Evolutionary conservation across 2,329 filamentous ascomycete genomes (phyloP), one percentile per base, ranked within the genome.

Genomic region (Epichloe aotearoae): DNA sequence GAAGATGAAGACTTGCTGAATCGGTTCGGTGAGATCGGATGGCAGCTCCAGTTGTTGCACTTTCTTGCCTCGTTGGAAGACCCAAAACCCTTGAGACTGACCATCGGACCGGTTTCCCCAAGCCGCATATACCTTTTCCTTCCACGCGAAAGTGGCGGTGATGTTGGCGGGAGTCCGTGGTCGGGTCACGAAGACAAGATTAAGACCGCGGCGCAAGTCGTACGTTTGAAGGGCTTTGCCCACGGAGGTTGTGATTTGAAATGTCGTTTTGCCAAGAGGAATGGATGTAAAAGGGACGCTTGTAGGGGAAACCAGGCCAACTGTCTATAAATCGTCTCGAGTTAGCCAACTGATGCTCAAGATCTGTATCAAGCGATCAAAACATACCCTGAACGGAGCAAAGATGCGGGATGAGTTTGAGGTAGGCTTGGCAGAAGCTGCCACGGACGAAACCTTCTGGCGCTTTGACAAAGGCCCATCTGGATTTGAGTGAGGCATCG

Each of bases 221-320:
- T 98, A 98, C 0, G 93, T 98, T 69, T 98, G 93, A 45, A 98
- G 77, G 53, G 84, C 88, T 61, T 83, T 80, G 55, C 91, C 93
- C 54, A 94, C 86, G 0, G 88, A 97, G 33, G 93, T 98, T 36
- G 93, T 97, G 67, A 98, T 88, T 66, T 98, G 93, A 64, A 95
- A 98, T 3, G 89, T 95, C 1, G 88, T 91, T 69, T 95, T 95
- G 52, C 93, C 93, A 15, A 95, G 75, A 1, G 91, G 86, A 34
- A 94, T 78, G 5, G 86, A 85, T 2, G 91, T 90, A 63, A 98
- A 97, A 0, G 93, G 91, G 0, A 96, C 88, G 46, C 75, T 70
- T 2, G 91, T 96, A 1, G 93, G 88, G 5, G 93, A 96, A 2
- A 98, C 88, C 36, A 98, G 76, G 15, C 93, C 93, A 57, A 98